Percentiles rank a stretch among this genome's conserved stretches.
These are phyloP conservation scores for Singerocomus inundabilis DNA, from an alignment of 1,284 basidiomycete genomes.

Conservation along the genomic window DNA sequence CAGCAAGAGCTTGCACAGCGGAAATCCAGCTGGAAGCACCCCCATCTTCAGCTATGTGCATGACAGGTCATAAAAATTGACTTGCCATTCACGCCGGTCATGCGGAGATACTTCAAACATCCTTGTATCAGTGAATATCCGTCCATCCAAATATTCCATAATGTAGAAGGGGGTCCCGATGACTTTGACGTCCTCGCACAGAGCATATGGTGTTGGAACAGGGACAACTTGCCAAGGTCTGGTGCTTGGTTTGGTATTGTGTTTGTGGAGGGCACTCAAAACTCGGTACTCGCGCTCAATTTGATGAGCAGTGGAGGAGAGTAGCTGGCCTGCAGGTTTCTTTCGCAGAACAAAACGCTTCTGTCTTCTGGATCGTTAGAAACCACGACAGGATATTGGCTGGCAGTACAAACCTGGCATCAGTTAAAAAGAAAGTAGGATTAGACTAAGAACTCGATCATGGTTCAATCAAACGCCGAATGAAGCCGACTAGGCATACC, in stretches of 20 bases:
- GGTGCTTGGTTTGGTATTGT: slow-evolving; percentile 63
- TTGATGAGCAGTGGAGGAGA: slow-evolving; percentile 90
- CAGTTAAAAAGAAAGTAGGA: slow-evolving; percentile 90
- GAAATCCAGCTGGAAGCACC: slow-evolving; percentile 22
- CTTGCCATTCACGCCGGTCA: slow-evolving; percentile 71
- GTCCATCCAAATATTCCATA: slow-evolving; percentile 91
- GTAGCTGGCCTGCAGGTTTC: slow-evolving; percentile 86
- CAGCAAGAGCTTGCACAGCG: slow-evolving; percentile 28
- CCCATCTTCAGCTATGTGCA: background rate
- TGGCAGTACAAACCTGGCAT: slow-evolving; percentile 50
- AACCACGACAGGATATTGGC: background rate
- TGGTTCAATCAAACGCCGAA: slow-evolving; percentile 3
- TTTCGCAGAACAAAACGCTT: slow-evolving; percentile 86
- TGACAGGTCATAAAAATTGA: background rate
- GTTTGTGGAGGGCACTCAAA: slow-evolving; percentile 68
- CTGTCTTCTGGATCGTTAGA: slow-evolving; percentile 40
- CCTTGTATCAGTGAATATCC: slow-evolving; percentile 86
- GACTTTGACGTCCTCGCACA: slow-evolving; percentile 77
- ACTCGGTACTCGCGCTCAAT: slow-evolving; percentile 91
- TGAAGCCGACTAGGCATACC: slow-evolving; percentile 40
- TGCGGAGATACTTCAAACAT: slow-evolving; percentile 68
- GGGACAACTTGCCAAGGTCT: slow-evolving; percentile 61
- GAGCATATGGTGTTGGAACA: slow-evolving; percentile 79
- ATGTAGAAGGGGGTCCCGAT: slow-evolving; percentile 93
- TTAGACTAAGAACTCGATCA: slow-evolving; percentile 63